These are phyloP conservation scores for Penicillium sp. DNA, from an alignment of 2,329 filamentous ascomycete genomes.

Conservation along the genomic window DNA sequence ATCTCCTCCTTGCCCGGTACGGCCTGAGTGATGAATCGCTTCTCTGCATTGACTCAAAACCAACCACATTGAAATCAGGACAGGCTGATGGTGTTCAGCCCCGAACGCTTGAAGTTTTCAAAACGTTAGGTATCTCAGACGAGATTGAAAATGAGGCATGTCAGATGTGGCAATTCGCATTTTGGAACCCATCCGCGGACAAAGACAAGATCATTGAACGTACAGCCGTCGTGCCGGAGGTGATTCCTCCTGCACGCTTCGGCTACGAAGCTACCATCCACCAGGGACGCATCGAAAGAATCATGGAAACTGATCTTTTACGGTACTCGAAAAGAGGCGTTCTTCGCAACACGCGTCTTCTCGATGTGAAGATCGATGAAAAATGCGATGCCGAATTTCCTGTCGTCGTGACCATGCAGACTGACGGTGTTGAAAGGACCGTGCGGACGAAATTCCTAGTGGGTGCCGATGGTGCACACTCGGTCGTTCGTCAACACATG, in stretches of 20 bases:
- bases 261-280: constrained; percentile 63
- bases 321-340: constrained; percentile 62
- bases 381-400: constrained; percentile 45
- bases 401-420: constrained; percentile 35
- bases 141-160: constrained; percentile 39
- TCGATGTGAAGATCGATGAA: constrained; percentile 61
- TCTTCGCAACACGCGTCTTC: constrained; percentile 67
- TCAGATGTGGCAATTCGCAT: constrained; percentile 56
- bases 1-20: constrained; percentile 48
- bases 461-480: constrained; percentile 71
- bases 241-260: constrained; percentile 70
- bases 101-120: constrained; percentile 48
- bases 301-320: constrained; percentile 7
- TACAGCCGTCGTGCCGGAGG: constrained; percentile 56
- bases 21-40: constrained; percentile 45
- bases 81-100: constrained; percentile 50
- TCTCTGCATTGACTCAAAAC: constrained; percentile 47
- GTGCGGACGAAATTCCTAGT: constrained; percentile 71
- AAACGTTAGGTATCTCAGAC: constrained; percentile 44
- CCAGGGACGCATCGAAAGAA: constrained; percentile 58
- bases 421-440: constrained; percentile 27
- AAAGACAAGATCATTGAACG: constrained; percentile 59
- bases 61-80: constrained; percentile 42
- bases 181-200: constrained; percentile 66
- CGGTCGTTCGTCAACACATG: constrained; percentile 65